Evolutionary conservation across 306 rosid species (phyloP), one percentile per base, ranked within the genome.

Genomic region (Quercus mongolica): DNA sequence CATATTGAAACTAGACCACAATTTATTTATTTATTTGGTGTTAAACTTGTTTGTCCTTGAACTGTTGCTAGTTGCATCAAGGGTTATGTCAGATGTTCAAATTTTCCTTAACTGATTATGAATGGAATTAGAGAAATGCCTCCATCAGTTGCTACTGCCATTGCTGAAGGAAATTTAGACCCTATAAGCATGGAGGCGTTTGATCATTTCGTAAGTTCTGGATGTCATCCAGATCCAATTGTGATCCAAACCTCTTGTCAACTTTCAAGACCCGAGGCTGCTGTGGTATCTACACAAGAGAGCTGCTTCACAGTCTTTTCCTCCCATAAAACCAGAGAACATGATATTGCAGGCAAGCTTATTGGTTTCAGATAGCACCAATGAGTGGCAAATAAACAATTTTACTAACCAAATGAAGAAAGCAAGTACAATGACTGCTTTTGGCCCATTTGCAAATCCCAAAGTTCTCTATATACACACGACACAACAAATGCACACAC

Each of bases 151-250:
- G 97, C 94, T 63, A 82, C 77, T 33, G 90, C 90, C 80, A 88
- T 94, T 76, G 99, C 97, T 51, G 95, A 92, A 89, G 99, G 97
- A 74, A 80, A 88, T 11, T 56, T 94, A 79, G 90, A 94, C 58
- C 99, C 99, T 26, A 83, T 92, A 76, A 94, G 91, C 61, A 91
- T 88, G 92, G 83, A 91, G 81, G 86, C 91, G 58, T 94, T 94
- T 86, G 90, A 87, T 74, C 77, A 79, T 68, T 83, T 81, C 68
- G 81, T 88, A 33, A 56, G 71, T 63, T 41, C 82, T 69, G 74
- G 67, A 85, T 49, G 67, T 83, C 51, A 73, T 83, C 76, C 78
- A 58, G 81, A 30, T 51, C 81, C 81, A 6, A 3, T 73, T 62
- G 79, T 74, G 74, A 77, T 78, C 76, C 81, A 81, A 81, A 83